phyloP scores from a whole-genome alignment of 768 basidiomycete species.

The Rhodocollybia butyracea region DNA sequence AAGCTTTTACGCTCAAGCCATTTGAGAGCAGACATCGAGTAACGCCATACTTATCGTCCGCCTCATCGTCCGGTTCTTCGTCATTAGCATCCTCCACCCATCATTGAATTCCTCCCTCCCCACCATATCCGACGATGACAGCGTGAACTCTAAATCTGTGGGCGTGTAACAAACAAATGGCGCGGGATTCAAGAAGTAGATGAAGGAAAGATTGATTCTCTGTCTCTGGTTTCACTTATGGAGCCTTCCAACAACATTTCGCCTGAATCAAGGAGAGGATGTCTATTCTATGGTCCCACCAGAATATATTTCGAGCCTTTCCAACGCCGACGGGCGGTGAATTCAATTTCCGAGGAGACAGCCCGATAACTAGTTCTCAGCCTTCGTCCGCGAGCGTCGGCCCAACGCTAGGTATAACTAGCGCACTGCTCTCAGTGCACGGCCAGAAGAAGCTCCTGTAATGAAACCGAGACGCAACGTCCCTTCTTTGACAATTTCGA shows the following conservation, averaged over 20 bases:
- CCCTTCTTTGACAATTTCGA: slow-evolving; percentile 7
- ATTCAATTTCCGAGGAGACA: neutral
- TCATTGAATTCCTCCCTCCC: slow-evolving; percentile 2
- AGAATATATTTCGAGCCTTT: slow-evolving; percentile 10
- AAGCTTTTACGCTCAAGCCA: slow-evolving; percentile 4
- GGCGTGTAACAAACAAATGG: slow-evolving; percentile 1
- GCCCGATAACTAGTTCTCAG: neutral
- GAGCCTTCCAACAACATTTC: slow-evolving; percentile 1
- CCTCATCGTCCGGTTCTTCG: slow-evolving; percentile 3
- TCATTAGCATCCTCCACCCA: slow-evolving; percentile 2
- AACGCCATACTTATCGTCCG: neutral
- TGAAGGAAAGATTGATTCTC: neutral
- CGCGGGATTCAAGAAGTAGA: neutral
- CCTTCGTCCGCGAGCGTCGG: neutral
- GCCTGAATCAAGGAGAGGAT: neutral
- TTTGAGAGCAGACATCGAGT: slow-evolving; percentile 6
- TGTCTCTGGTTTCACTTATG: slow-evolving; percentile 4
- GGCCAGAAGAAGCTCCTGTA: neutral
- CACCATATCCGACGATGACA: slow-evolving; percentile 4
- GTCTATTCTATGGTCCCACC: slow-evolving; percentile 8
- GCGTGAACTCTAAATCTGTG: neutral
- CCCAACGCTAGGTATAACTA: neutral
- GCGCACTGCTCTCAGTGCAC: neutral
- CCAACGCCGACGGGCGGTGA: neutral
- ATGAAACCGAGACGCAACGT: slow-evolving; percentile 1